phyloP scores from a whole-genome alignment of 805 yeast species.

The Zygotorulaspora sp. region DNA sequence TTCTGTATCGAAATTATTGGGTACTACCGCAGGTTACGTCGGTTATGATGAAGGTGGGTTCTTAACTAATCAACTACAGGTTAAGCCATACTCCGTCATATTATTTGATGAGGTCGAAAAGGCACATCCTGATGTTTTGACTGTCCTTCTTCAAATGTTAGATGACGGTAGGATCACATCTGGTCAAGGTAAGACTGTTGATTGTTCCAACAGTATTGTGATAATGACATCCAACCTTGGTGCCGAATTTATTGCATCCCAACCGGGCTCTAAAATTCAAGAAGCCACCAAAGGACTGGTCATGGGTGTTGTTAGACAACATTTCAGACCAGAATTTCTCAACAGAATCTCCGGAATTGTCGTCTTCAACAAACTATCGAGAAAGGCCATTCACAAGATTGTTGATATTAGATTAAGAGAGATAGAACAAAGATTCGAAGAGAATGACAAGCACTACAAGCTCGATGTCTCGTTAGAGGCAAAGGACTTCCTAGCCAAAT shows the following conservation, averaged over 20 bases:
- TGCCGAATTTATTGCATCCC: slow-evolving; percentile 78
- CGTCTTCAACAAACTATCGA: slow-evolving; percentile 87
- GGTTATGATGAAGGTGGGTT: slow-evolving; percentile 98
- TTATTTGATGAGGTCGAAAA: slow-evolving; percentile 97
- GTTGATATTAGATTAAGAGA: slow-evolving; percentile 81
- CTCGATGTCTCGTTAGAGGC: slow-evolving; percentile 75
- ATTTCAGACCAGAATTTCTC: slow-evolving; percentile 95
- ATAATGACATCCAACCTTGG: slow-evolving; percentile 98
- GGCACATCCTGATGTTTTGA: slow-evolving; percentile 96
- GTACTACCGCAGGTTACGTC: slow-evolving; percentile 96
- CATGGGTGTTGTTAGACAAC: slow-evolving; percentile 76
- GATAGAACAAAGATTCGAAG: slow-evolving; percentile 78
- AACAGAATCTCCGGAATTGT: slow-evolving; percentile 93
- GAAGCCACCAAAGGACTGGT: slow-evolving; percentile 70
- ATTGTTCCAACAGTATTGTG: slow-evolving; percentile 86
- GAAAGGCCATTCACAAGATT: slow-evolving; percentile 87
- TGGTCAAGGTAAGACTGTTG: slow-evolving; percentile 88
- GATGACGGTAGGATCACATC: slow-evolving; percentile 97
- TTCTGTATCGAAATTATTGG: slow-evolving; percentile 89
- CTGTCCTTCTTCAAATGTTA: slow-evolving; percentile 82
- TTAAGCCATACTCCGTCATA: slow-evolving; percentile 94
- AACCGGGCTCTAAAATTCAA: slow-evolving; percentile 59
- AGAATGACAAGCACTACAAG: slow-evolving; percentile 72
- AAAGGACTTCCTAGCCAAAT: slow-evolving; percentile 69
- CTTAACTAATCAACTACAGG: slow-evolving; percentile 82